Percentiles rank a stretch among this genome's conserved stretches.
Evolutionary conservation across 2,329 filamentous ascomycete species (phyloP).

Genomic region (Cordyceps farinosa): DNA sequence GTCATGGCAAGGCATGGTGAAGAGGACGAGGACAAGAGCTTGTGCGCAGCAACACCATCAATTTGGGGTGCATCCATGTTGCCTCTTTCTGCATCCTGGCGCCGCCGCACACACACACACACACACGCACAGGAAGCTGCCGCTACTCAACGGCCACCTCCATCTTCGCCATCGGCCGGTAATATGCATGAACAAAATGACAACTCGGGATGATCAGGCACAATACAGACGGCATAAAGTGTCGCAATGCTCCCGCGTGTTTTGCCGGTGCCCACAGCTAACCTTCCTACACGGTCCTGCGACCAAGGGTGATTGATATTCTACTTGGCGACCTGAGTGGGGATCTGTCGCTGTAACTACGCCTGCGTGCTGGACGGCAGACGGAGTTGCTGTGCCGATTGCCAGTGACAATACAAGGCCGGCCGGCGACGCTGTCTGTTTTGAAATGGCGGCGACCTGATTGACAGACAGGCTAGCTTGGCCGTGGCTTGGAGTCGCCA

Average conservation of each 20-base stretch:
- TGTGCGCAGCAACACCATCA: not conserved
- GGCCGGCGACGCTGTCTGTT: not conserved
- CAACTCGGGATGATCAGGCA: conserved; percentile 5
- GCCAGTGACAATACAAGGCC: not conserved
- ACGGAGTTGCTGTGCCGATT: conserved; percentile 1
- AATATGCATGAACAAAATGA: not conserved
- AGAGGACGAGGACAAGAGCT: not conserved
- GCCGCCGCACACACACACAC: not conserved
- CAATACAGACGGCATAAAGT: not conserved
- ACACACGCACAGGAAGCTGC: not conserved
- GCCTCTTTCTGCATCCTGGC: not conserved
- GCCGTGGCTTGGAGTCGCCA: not conserved
- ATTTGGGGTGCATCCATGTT: not conserved
- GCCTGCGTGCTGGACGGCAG: not conserved
- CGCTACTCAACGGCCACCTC: not conserved
- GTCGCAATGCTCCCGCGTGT: conserved; percentile 9
- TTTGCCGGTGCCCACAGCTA: not conserved
- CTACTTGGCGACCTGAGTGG: not conserved
- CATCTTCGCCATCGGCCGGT: not conserved
- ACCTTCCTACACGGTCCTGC: not conserved
- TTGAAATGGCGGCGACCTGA: conserved; percentile 1
- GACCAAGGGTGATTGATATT: not conserved
- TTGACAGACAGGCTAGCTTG: conserved; percentile 8
- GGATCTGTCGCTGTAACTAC: too few species aligned
- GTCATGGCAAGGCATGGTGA: not conserved